These are phyloP conservation scores for Verticillium nubilum DNA, from an alignment of 2,329 filamentous ascomycete genomes.

Conservation along the genomic window DNA sequence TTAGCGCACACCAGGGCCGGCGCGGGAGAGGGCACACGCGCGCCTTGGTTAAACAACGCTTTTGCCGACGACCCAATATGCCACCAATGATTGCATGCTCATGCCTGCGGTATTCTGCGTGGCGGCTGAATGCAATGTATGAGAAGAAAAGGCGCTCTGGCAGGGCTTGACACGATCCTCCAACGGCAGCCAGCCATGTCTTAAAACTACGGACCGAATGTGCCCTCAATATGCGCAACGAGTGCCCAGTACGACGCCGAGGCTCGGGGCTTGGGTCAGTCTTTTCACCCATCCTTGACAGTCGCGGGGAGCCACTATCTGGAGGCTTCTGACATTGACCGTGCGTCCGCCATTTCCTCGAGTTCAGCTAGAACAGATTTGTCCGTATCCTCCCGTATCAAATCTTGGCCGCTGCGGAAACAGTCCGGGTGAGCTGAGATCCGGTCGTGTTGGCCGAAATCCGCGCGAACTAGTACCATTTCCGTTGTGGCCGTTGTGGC, in stretches of 20 bases:
- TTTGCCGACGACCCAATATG: neutral
- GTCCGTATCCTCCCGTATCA: neutral
- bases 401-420: neutral
- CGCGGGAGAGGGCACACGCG: neutral
- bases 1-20: neutral
- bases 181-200: neutral
- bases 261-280: neutral
- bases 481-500: too few relatives aligned
- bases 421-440: neutral
- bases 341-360: neutral
- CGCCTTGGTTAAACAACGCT: neutral
- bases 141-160: neutral
- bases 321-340: neutral
- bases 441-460: neutral
- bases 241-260: neutral
- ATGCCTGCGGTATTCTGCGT: neutral
- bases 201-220: neutral
- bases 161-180: neutral
- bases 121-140: neutral
- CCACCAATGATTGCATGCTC: neutral
- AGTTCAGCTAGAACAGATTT: neutral
- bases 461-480: neutral
- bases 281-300: neutral
- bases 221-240: neutral
- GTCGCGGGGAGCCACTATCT: neutral